Evolutionary conservation across 805 yeast species (phyloP), one percentile per base, ranked within the genome.

Genomic region (Blastobotrys attinorum): DNA sequence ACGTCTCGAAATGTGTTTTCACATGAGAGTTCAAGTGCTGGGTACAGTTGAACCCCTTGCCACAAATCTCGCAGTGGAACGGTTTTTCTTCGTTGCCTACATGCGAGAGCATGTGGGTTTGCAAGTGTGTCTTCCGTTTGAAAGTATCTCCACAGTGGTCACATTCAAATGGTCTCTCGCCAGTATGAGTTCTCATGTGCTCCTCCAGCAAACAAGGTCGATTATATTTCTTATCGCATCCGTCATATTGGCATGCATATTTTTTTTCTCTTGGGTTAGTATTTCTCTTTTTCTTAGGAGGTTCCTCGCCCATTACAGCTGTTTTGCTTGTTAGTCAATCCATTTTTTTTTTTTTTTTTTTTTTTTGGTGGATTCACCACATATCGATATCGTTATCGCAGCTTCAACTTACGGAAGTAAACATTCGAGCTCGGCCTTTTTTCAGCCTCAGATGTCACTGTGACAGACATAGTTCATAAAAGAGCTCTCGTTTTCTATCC

Each of bases 21-120:
- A 81, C 87, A 60, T 92, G 98, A 42, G 96, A 72, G 48, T 72
- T 76, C 45, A 87, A 67, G 57, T 89, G 97, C 63, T 92, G 97
- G 41, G 60, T 61, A 0, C 95, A 73, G 42, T 79, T 81, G 41
- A 84, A 81, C 2, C 96, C 95, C 61, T 87, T 88, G 1, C 81
- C 80, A 59, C 98, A 92, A 1, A 71, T 59, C 0, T 77, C 61
- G 56, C 97, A 89, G 34, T 71, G 74, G 57, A 73, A 79, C 0
- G 95, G 95, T 54, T 83, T 84, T 3, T 71, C 74, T 3, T 71
- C 74, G 3, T 39, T 35, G 10, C 16, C 20, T 2, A 68, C 49
- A 58, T 89, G 96, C 16, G 86, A 76, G 20, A 82, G 60, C 42
- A 67, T 49, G 59, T 92, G 98, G 22, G 86, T 75, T 40, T 77